phyloP scores from a whole-genome alignment of 371 early-diverging fungal genomes.

The Chytridium lagenaria region DNA sequence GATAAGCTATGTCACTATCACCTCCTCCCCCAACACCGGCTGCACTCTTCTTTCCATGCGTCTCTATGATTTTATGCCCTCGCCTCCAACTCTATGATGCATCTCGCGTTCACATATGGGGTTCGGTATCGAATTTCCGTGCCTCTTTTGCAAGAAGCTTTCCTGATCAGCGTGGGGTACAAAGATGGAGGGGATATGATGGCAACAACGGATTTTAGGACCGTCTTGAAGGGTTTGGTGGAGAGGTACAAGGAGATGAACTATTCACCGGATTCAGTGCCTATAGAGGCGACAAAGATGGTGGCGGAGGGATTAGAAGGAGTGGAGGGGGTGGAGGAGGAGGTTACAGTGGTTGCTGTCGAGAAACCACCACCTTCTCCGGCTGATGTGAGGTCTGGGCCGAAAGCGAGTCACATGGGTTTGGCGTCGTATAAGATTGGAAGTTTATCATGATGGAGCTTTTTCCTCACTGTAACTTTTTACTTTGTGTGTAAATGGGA shows the following conservation, averaged over 20 bases:
- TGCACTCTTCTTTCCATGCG: background rate
- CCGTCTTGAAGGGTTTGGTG: background rate
- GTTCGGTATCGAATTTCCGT: constrained; percentile 1
- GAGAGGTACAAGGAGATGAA: constrained; percentile 4
- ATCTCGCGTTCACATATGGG: background rate
- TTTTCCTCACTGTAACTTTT: no score
- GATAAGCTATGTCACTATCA: constrained; percentile 7
- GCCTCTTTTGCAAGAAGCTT: constrained; percentile 4
- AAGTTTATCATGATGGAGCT: background rate
- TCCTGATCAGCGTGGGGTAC: constrained; percentile 1
- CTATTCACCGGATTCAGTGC: constrained; percentile 1
- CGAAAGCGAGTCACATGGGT: background rate
- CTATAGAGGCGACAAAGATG: constrained; percentile 1
- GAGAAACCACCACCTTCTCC: no score
- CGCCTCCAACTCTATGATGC: background rate
- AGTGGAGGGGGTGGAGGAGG: no score
- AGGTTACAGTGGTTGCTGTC: no score
- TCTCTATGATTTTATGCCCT: background rate
- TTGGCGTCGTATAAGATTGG: background rate
- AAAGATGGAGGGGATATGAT: background rate
- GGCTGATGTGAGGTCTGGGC: background rate
- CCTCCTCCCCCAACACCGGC: background rate
- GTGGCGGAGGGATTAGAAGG: background rate
- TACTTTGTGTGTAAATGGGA: no score
- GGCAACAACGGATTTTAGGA: background rate